A percentile compares a stretch with the other conserved stretches of the same genome.
Conservation (phyloP, 2,329 filamentous ascomycete species). For the Seiridium unicorne region DNA sequence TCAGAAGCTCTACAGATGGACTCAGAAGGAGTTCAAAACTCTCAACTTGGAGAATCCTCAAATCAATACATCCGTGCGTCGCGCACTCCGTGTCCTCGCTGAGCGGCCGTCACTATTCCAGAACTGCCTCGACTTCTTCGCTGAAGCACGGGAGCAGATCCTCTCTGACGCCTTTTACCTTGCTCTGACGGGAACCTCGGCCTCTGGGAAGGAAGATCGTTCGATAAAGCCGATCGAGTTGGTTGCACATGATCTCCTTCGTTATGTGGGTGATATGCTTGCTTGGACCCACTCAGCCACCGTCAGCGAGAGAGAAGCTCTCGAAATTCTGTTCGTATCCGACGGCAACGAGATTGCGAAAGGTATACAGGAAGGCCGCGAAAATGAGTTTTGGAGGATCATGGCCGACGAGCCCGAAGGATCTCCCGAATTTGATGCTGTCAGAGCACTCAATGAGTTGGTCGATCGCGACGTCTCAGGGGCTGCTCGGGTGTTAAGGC, state of each 20-base stretch:
- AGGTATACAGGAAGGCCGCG: slow-evolving; percentile 74
- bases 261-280: slow-evolving; percentile 95
- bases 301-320: slow-evolving; percentile 88
- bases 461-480: slow-evolving; percentile 83
- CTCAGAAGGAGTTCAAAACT: slow-evolving; percentile 88
- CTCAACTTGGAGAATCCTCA: slow-evolving; percentile 93
- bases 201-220: slow-evolving; percentile 56
- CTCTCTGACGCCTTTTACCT: slow-evolving; percentile 87
- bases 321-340: slow-evolving; percentile 87
- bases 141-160: slow-evolving; percentile 82
- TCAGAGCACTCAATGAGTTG: slow-evolving; percentile 78
- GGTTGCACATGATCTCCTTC: slow-evolving; percentile 83
- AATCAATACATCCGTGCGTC: slow-evolving; percentile 80
- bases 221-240: slow-evolving; percentile 89
- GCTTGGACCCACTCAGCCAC: slow-evolving; percentile 95
- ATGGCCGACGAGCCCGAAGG: slow-evolving; percentile 54
- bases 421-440: slow-evolving; percentile 68
- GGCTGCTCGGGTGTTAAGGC: slow-evolving; percentile 79
- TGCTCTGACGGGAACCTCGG: slow-evolving; percentile 73
- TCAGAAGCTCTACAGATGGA: slow-evolving; percentile 94
- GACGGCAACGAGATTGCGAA: slow-evolving; percentile 87
- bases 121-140: slow-evolving; percentile 89
- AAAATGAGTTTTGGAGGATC: slow-evolving; percentile 81
- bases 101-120: slow-evolving; percentile 90
- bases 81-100: slow-evolving; percentile 81